These are phyloP conservation scores for Salmacisia buchloeana DNA, from an alignment of 1,284 basidiomycete species.

Conservation along the genomic window DNA sequence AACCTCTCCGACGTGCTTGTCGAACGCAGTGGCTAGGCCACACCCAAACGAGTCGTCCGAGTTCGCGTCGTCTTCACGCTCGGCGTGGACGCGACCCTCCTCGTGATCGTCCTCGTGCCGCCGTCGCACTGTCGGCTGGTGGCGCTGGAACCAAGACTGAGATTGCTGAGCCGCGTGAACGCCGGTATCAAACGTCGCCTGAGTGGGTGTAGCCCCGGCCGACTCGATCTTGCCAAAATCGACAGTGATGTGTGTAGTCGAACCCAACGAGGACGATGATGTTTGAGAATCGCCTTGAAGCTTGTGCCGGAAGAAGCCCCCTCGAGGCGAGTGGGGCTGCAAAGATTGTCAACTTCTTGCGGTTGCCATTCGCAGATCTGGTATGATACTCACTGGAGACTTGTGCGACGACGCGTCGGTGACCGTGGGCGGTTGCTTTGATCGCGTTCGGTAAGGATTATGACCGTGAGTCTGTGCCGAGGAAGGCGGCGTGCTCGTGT, in stretches of 20 bases:
- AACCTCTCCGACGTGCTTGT: not conserved
- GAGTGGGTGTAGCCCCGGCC: not conserved
- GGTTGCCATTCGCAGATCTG: not conserved
- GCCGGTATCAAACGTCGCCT: not conserved
- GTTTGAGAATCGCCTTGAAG: not conserved
- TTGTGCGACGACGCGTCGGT: not conserved
- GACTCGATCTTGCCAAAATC: constrained; percentile 1
- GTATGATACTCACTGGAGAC: constrained; percentile 1
- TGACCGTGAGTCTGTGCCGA: not conserved
- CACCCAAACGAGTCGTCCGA: constrained; percentile 5
- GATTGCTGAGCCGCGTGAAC: not conserved
- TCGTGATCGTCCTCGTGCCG: not conserved
- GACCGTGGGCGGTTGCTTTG: not conserved
- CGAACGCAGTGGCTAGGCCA: not conserved
- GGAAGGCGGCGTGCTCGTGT: not conserved
- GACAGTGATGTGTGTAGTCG: not conserved
- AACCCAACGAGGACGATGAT: not conserved
- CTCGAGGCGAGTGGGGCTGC: not conserved
- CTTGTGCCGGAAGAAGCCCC: constrained; percentile 7
- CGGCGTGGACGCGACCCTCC: not conserved
- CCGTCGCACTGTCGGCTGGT: not conserved
- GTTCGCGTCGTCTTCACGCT: not conserved
- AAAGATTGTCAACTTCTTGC: not conserved
- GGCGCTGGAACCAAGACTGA: constrained; percentile 1
- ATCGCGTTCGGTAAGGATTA: not conserved